Percentiles rank a stretch among this genome's conserved stretches.
phyloP scores from a whole-genome alignment of 176 grass and related monocot species.

The Carex littledalei region DNA sequence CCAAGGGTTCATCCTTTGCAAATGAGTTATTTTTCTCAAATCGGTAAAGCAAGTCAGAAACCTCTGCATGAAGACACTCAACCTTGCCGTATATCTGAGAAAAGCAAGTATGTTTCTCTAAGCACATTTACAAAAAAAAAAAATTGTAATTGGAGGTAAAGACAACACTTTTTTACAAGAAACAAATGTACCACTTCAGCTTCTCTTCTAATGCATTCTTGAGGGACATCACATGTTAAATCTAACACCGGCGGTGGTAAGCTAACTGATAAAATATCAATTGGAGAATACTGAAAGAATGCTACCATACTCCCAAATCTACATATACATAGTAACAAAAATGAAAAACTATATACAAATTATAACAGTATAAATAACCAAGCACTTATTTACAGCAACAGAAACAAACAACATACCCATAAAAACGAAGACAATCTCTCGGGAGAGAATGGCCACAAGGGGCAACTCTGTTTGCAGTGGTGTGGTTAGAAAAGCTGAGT shows the following conservation, averaged over 20 bases:
- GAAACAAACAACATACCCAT: conserved; percentile 49
- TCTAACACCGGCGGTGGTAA: conserved; percentile 64
- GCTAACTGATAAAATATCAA: conserved; percentile 68
- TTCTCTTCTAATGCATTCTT: conserved; percentile 84
- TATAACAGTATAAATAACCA: background rate
- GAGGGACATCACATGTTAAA: conserved; percentile 42
- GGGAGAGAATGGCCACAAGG: conserved; percentile 85
- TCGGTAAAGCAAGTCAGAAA: conserved; percentile 44
- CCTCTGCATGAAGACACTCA: conserved; percentile 61
- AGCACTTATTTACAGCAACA: conserved; percentile 1
- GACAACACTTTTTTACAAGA: conserved; percentile 16
- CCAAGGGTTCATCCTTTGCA: conserved; percentile 40
- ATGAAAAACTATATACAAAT: conserved; percentile 14
- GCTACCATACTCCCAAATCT: conserved; percentile 92
- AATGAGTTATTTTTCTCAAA: conserved; percentile 45
- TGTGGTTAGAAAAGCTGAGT: conserved; percentile 85
- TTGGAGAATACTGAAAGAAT: conserved; percentile 66
- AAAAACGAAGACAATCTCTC: conserved; percentile 84
- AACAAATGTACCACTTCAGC: conserved; percentile 47
- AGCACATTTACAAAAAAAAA: background rate
- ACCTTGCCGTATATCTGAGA: conserved; percentile 52
- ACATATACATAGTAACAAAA: conserved; percentile 31
- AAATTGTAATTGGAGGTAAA: background rate
- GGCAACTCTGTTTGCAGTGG: conserved; percentile 77
- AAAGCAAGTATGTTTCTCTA: conserved; percentile 8